A percentile compares a stretch with the other conserved stretches of the same genome.
Conservation (phyloP, 306 rosid genomes). For the Begonia loranthoides region DNA sequence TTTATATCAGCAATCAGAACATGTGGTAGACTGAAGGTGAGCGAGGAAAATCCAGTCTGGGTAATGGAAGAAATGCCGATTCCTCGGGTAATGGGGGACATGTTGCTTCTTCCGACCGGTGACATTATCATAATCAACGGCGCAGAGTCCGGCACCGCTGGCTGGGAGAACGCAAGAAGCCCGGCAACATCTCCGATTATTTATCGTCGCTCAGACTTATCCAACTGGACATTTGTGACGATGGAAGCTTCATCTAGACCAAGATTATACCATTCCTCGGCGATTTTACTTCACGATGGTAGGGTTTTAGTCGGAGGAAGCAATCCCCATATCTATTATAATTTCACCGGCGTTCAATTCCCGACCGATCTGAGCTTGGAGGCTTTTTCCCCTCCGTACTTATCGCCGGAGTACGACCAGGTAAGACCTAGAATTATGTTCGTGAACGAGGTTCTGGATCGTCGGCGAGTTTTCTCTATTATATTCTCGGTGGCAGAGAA, state of each 20-base stretch:
- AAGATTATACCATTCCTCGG: conserved; percentile 59
- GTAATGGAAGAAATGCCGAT: conserved; percentile 58
- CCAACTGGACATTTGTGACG: conserved; percentile 6
- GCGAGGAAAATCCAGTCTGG: conserved; percentile 38
- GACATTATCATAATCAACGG: conserved; percentile 53
- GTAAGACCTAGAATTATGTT: conserved; percentile 27
- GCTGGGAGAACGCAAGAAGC: conserved; percentile 42
- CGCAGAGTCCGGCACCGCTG: conserved; percentile 44
- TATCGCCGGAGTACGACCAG: conserved; percentile 11
- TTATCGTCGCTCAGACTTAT: conserved; percentile 14
- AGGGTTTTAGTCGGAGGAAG: conserved; percentile 63
- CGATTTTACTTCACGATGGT: conserved; percentile 39
- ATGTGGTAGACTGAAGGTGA: conserved; percentile 44
- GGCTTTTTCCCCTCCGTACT: conserved; percentile 61
- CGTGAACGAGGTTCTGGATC: conserved; percentile 16
- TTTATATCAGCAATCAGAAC: conserved; percentile 22
- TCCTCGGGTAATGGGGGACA: conserved; percentile 60
- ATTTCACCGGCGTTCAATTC: conserved; percentile 42
- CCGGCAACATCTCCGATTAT: conserved; percentile 40
- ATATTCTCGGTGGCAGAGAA: conserved; percentile 19
- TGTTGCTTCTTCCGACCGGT: conserved; percentile 55
- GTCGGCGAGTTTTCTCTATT: conserved; percentile 15
- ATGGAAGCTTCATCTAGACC: conserved; percentile 35
- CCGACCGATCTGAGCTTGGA: conserved; percentile 70
- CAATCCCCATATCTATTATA: conserved; percentile 49